Percentiles rank a stretch among this genome's conserved stretches.
Evolutionary conservation across 1,284 basidiomycete genomes (phyloP).

Genomic region (Melampsora abietis-canadensis): DNA sequence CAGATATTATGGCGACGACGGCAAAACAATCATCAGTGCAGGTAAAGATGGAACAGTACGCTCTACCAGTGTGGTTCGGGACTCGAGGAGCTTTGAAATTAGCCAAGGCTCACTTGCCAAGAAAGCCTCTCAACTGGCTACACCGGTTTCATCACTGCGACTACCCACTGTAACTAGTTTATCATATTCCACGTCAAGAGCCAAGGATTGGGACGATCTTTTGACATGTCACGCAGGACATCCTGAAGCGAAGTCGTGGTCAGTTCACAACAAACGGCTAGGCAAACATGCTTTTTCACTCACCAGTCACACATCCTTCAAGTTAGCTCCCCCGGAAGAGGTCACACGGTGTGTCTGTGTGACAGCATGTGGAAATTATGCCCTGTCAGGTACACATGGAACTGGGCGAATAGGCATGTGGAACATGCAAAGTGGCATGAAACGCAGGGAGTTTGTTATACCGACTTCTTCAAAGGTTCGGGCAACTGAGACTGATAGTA

Average conservation of each 20-base stretch:
- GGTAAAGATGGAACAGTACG: constrained; percentile 77
- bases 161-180: constrained; percentile 72
- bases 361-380: constrained; percentile 94
- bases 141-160: constrained; percentile 68
- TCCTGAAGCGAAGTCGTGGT: constrained; percentile 82
- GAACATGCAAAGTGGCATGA: constrained; percentile 93
- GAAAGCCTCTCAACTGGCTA: constrained; percentile 75
- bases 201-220: constrained; percentile 97
- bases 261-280: constrained; percentile 72
- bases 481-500: constrained; percentile 56
- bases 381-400: constrained; percentile 73
- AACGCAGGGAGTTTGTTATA: constrained; percentile 69
- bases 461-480: constrained; percentile 61
- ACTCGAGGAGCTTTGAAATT: constrained; percentile 87
- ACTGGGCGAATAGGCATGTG: constrained; percentile 74
- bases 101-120: constrained; percentile 88
- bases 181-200: constrained; percentile 72
- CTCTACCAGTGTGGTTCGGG: constrained; percentile 85
- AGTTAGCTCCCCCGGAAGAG: constrained; percentile 61
- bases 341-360: constrained; percentile 67
- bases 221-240: constrained; percentile 76
- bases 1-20: constrained; percentile 91
- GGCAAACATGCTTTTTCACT: constrained; percentile 63
- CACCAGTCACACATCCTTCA: constrained; percentile 47
- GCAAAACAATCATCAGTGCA: constrained; percentile 86